These are phyloP conservation scores for Serendipita vermifera DNA, from an alignment of 768 basidiomycete species.

Conservation along the genomic window DNA sequence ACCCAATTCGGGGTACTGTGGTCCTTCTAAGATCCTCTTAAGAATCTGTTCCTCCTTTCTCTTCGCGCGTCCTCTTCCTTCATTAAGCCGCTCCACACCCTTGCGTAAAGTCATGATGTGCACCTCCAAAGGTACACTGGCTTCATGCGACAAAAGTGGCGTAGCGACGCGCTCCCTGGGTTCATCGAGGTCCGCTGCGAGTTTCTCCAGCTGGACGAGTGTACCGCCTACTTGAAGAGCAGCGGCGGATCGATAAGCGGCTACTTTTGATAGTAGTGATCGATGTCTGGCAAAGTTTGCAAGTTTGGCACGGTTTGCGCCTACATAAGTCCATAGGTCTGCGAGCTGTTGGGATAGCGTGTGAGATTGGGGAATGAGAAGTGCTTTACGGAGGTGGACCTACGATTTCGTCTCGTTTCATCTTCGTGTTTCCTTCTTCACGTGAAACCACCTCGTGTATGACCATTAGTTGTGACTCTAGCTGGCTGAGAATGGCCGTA, in stretches of 20 bases:
- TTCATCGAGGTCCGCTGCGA: not conserved
- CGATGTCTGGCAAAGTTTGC: conserved; percentile 4
- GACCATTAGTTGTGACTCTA: not conserved
- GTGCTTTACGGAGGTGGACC: not conserved
- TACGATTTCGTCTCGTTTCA: conserved; percentile 4
- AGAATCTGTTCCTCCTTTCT: not conserved
- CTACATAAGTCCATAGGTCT: conserved; percentile 6
- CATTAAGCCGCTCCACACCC: conserved; percentile 1
- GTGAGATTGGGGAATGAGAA: not conserved
- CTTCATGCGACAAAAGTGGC: not conserved
- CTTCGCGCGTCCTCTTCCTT: not conserved
- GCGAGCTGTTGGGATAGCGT: not conserved
- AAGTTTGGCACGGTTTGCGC: not conserved
- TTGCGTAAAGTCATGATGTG: conserved; percentile 4
- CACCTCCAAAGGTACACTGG: conserved; percentile 1
- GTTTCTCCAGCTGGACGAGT: not conserved
- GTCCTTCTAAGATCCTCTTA: not conserved
- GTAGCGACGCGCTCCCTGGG: not conserved
- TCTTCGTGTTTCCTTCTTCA: conserved; percentile 6
- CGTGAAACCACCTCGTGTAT: conserved; percentile 7
- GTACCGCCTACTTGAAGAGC: conserved; percentile 1
- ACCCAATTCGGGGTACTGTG: conserved; percentile 3
- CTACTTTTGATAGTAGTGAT: not conserved
- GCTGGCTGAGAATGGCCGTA: not conserved
- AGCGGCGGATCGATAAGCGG: not conserved